Evolutionary conservation across 139 green algal genomes (phyloP), one percentile per base, ranked within the genome.

Genomic region (Pedinophyceae sp.): DNA sequence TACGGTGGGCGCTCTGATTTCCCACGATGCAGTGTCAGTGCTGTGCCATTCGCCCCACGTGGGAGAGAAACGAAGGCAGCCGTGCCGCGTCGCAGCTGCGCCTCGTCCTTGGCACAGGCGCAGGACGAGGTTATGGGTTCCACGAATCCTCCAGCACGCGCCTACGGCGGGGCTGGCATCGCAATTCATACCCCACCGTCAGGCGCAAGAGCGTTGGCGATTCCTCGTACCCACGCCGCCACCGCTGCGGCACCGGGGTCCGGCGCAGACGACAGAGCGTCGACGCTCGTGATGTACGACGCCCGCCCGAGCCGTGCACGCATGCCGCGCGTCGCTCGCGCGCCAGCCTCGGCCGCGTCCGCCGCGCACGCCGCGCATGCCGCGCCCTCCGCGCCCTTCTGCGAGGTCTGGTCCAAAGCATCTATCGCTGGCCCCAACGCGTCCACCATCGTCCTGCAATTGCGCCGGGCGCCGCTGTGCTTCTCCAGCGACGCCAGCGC

Each of bases 241-340:
- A 77, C 82, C 25, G 64, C 82, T 23, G 54, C 25, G 0, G 82
- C 81, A 1, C 82, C 82, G 13, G 82, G 80, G 57, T 92, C 82
- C 4, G 67, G 48, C 0, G 65, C 49, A 17, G 29, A 34, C 2
- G 58, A 18, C 28, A 82, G 39, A 15, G 61, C 59, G 3, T 69
- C 69, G 0, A 38, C 58, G 22, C n/a, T n/a, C n/a, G 75, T 77
- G 6, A 89, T 65, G 54, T 88, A 93, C 3, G 48, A 65, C 1
- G 74, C 55, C 0, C 83, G 54, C 2, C 83, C 83, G 1, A 73
- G 79, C 1, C 20, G 29, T 0, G 79, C 81, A 10, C 43, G 24
- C 74, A 93, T 86, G 43, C 27, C 27, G 20, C 56, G 69, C 3
- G 82, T 93, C 1, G 55, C 50, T 26, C 71, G 66, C 20, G 79